These are phyloP conservation scores for Apiospora hydei DNA, from an alignment of 2,329 filamentous ascomycete genomes.

Conservation along the genomic window DNA sequence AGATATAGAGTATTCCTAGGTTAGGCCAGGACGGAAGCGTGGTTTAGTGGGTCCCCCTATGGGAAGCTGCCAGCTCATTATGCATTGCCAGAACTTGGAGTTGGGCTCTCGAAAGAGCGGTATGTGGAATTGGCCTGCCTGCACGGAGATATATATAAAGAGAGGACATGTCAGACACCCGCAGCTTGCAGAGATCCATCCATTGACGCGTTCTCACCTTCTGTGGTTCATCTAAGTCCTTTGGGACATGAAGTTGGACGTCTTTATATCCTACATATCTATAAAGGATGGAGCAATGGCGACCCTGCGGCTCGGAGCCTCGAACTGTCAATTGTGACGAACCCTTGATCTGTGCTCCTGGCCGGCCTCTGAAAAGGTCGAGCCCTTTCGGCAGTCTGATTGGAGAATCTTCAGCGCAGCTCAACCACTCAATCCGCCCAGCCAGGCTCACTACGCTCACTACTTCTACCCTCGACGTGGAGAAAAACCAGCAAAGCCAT, in stretches of 20 bases:
- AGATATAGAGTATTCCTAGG: constrained; percentile 5
- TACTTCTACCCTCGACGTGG: constrained; percentile 6
- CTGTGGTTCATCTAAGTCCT: constrained; percentile 4
- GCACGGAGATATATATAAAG: constrained; percentile 6
- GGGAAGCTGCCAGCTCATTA: constrained; percentile 45
- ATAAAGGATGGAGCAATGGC: constrained; percentile 14
- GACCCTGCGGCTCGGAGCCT: constrained; percentile 36
- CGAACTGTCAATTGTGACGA: constrained; percentile 38
- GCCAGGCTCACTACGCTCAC: constrained; percentile 14
- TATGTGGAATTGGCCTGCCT: constrained; percentile 39
- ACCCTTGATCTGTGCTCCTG: constrained; percentile 46
- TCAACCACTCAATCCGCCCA: constrained; percentile 40
- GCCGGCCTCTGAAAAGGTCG: constrained; percentile 35
- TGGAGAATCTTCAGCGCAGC: constrained; percentile 39
- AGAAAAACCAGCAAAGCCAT: constrained; percentile 19
- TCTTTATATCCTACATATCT: background rate
- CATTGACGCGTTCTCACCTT: background rate
- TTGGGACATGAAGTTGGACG: constrained; percentile 7
- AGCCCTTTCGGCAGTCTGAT: constrained; percentile 38
- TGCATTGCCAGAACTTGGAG: constrained; percentile 43
- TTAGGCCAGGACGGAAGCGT: constrained; percentile 29
- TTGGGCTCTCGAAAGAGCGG: constrained; percentile 43
- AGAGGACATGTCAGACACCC: background rate
- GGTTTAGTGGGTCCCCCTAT: constrained; percentile 41
- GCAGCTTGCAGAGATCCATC: constrained; percentile 14